Percentiles rank a stretch among this genome's conserved stretches.
Conservation (phyloP, 306 rosid genomes). For the Medicago ruthenica region DNA sequence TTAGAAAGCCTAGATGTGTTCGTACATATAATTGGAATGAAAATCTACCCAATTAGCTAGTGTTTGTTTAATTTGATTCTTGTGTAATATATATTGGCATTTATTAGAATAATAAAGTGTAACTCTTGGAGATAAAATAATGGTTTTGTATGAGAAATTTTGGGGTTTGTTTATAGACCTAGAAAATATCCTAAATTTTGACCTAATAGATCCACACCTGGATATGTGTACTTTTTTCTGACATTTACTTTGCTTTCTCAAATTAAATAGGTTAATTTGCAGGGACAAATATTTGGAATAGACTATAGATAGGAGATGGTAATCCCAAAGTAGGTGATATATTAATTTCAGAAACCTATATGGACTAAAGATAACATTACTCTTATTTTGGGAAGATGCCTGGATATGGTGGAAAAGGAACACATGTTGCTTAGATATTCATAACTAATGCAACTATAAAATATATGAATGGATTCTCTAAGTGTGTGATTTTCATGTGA, state of each 20-base stretch:
- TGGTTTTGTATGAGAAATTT: slow-evolving; percentile 41
- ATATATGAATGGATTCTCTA: too few species aligned
- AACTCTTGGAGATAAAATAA: slow-evolving; percentile 37
- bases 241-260: slow-evolving; percentile 41
- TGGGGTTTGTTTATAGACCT: slow-evolving; percentile 40
- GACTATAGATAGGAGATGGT: slow-evolving; percentile 10
- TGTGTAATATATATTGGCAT: slow-evolving; percentile 42
- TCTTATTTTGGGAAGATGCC: too few species aligned
- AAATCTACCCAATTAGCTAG: slow-evolving; percentile 35
- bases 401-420: too few species aligned
- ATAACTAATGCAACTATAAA: too few species aligned
- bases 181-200: slow-evolving; percentile 47
- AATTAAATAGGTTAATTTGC: slow-evolving; percentile 34
- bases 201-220: slow-evolving; percentile 44
- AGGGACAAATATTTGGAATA: slow-evolving; percentile 23
- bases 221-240: slow-evolving; percentile 20
- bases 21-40: slow-evolving; percentile 41
- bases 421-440: too few species aligned
- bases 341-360: slow-evolving; percentile 33
- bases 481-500: too few species aligned
- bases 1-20: slow-evolving; percentile 73
- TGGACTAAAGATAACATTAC: too few species aligned
- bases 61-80: slow-evolving; percentile 49
- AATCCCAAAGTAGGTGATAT: slow-evolving; percentile 40
- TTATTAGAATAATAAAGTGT: slow-evolving; percentile 45